Evolutionary conservation across 495 filamentous ascomycete species (phyloP).

Genomic region (Annulohypoxylon moriforme): DNA sequence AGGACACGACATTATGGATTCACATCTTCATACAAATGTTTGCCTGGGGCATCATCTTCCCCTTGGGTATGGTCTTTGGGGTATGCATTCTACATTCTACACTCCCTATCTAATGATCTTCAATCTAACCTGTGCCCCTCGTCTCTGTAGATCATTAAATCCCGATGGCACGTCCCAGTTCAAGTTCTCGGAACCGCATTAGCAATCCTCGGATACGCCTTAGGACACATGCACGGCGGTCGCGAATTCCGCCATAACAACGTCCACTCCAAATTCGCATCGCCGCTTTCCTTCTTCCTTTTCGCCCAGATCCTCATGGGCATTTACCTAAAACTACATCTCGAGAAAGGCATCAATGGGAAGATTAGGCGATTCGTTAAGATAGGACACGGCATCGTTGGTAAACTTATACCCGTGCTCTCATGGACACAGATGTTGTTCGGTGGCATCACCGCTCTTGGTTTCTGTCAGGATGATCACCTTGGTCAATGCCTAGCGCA

Average conservation of each 20-base stretch:
- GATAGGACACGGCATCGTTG: conserved; percentile 79
- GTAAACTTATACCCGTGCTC: conserved; percentile 86
- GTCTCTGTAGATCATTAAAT: conserved; percentile 78
- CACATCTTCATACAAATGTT: conserved; percentile 92
- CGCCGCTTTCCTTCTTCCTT: conserved; percentile 80
- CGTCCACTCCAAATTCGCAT: conserved; percentile 84
- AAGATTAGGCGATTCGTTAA: conserved; percentile 79
- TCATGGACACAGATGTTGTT: conserved; percentile 97
- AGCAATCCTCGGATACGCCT: conserved; percentile 85
- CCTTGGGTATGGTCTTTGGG: conserved; percentile 94
- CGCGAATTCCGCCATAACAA: conserved; percentile 83
- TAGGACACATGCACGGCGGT: conserved; percentile 91
- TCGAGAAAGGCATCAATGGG: conserved; percentile 83
- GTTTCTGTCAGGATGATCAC: conserved; percentile 95
- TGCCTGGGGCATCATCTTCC: conserved; percentile 91
- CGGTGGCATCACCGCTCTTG: conserved; percentile 90
- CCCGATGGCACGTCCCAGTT: conserved; percentile 92
- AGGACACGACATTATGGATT: conserved; percentile 90
- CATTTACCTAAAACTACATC: conserved; percentile 88
- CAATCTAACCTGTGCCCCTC: conserved; percentile 9
- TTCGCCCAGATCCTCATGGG: conserved; percentile 81
- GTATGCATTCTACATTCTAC: conserved; percentile 60
- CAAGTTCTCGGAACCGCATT: conserved; percentile 80
- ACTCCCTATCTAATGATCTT: background rate
- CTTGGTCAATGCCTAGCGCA: conserved; percentile 93